A percentile compares a stretch with the other conserved stretches of the same genome.
Evolutionary conservation across 1,284 basidiomycete species (phyloP).

Genomic region (Mycena sp.): DNA sequence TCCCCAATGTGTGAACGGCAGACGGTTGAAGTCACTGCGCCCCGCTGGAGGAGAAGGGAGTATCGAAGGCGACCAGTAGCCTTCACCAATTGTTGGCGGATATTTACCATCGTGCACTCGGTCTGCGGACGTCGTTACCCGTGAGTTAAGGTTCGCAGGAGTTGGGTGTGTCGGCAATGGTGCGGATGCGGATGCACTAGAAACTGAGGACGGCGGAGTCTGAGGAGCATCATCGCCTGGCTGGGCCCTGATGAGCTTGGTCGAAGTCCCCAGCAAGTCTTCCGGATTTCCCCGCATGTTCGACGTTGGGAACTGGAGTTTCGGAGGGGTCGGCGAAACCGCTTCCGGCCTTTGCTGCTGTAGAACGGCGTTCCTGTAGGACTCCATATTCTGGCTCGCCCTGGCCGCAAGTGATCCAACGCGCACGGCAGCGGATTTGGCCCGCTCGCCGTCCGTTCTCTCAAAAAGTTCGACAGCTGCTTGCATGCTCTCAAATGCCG

Average conservation of each 20-base stretch:
- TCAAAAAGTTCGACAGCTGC: constrained; percentile 33
- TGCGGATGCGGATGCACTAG: neutral
- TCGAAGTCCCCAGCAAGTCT: constrained; percentile 34
- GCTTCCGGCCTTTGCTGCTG: neutral
- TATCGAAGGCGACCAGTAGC: too few species aligned
- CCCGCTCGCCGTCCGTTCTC: constrained; percentile 28
- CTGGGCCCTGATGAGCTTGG: constrained; percentile 33
- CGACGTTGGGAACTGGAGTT: constrained; percentile 30
- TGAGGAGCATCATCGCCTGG: neutral
- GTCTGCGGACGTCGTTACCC: too few species aligned
- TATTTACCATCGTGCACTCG: too few species aligned
- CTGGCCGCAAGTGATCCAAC: constrained; percentile 25
- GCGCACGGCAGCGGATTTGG: constrained; percentile 29
- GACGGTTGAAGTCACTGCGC: neutral
- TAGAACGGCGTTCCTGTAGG: constrained; percentile 13
- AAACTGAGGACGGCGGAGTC: neutral
- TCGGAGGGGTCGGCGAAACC: neutral
- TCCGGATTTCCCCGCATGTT: constrained; percentile 31
- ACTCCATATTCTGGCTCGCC: constrained; percentile 31
- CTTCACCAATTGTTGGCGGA: too few species aligned
- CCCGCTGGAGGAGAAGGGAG: too few species aligned
- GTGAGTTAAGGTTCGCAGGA: too few species aligned
- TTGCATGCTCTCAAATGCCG: constrained; percentile 34
- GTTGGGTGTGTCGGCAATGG: too few species aligned
- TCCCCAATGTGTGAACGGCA: neutral